Evolutionary conservation across 169 alveolate species (phyloP).

Genomic region (Plasmodium gonderi): DNA sequence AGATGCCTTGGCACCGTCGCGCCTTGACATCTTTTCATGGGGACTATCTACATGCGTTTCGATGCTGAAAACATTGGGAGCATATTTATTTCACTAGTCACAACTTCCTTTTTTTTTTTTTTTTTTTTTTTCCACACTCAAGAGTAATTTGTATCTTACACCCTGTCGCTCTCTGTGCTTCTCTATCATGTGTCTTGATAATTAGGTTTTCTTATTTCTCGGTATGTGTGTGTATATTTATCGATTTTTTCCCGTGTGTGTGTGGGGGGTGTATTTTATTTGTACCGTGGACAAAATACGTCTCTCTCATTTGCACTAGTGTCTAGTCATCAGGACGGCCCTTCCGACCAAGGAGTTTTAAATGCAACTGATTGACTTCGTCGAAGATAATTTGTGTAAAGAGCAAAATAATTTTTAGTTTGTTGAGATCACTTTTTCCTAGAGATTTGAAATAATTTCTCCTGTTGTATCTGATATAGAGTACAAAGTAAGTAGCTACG

Average conservation of each 20-base stretch:
- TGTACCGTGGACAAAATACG: neutral
- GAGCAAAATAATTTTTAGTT: slow-evolving; percentile 37
- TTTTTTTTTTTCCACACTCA: too few relatives aligned
- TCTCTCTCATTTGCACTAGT: neutral
- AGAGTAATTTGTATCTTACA: too few relatives aligned
- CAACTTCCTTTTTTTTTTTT: too few relatives aligned
- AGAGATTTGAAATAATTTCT: slow-evolving; percentile 57
- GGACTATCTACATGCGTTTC: too few relatives aligned
- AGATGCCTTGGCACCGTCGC: too few relatives aligned
- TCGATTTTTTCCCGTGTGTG: too few relatives aligned
- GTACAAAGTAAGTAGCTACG: neutral
- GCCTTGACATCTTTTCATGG: too few relatives aligned
- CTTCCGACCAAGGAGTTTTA: slow-evolving; percentile 18
- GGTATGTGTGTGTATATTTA: neutral
- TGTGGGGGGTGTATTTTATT: neutral
- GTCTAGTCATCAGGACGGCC: neutral
- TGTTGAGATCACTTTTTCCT: slow-evolving; percentile 55
- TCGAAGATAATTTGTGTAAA: slow-evolving; percentile 65
- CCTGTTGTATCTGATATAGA: slow-evolving; percentile 29
- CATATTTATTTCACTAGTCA: too few relatives aligned
- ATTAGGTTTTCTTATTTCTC: neutral
- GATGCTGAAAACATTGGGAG: too few relatives aligned
- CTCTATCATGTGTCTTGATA: too few relatives aligned
- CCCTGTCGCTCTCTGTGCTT: too few relatives aligned
- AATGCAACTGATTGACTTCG: slow-evolving; percentile 50